Base-by-base conservation (phyloP, 805 yeast species). In the Candida verbasci region DNA sequence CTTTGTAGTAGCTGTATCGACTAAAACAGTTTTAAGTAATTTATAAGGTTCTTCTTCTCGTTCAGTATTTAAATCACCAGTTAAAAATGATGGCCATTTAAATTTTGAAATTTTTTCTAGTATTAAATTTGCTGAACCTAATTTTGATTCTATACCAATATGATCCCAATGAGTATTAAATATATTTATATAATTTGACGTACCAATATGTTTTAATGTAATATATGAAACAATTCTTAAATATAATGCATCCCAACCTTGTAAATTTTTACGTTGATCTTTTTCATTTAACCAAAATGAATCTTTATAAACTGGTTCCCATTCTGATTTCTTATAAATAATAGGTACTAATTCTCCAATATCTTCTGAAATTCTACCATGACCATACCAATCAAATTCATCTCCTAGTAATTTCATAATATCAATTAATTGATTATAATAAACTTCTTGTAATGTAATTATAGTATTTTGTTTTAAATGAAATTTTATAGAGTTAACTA, bases 81-180 rank as follows among this genome's bases (percentile, higher is more conserved):
- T 29, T 25, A 60, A 35, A 29, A 60, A 51, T 35, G 61, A 53
- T 17, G 65, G 65, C 65, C 66, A 60, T 17, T 52, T 50, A 17
- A 56, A 49, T 15, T 37, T 40, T 5, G 45, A 37, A 52, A 63
- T 56, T 33, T 48, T 51, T 17, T 54, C 43, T 6, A 53, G 40
- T 28, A 63, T 59, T 38, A 64, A 39, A 34, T 56, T 46, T 10
- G 60, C 60, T 38, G 61, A 55, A 25, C 56, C 54, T 4, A 52
- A 37, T 23, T 65, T 44, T 3, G 68, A 59, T 11, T 37, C 29
- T 20, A 40, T 50, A 2, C 70, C 70, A 16, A 44, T 36, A 35
- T 63, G 68, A 44, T 63, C 70, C 34, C 64, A 58, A 49, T 74
- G 56, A 42, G 64, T 68, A 34, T 65, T 56, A 46, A 60, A 51